Percentiles rank a stretch among this genome's conserved stretches.
Conservation (phyloP, 768 basidiomycete genomes). For the Lentinus tigrinus region DNA sequence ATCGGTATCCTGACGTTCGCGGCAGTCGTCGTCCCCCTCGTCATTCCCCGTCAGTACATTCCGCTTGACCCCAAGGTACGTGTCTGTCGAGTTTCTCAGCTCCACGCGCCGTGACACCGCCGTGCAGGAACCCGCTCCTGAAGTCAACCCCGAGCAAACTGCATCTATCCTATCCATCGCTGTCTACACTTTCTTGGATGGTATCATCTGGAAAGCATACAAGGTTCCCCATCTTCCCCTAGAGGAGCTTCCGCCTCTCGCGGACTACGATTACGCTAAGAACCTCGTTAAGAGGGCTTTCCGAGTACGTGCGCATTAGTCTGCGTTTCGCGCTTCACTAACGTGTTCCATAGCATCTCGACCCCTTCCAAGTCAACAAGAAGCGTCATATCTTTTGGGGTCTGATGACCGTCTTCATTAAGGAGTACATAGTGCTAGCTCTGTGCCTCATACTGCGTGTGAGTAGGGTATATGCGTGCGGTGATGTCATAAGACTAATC, state of each 20-base stretch:
- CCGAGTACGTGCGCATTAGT: constrained; percentile 26
- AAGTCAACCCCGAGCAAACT: constrained; percentile 31
- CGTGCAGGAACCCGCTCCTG: constrained; percentile 23
- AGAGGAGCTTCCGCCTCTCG: constrained; percentile 45
- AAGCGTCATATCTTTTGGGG: constrained; percentile 27
- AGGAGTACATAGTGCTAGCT: constrained; percentile 13
- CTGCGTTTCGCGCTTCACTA: background rate
- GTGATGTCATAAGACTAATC: background rate
- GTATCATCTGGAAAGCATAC: constrained; percentile 43
- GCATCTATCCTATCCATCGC: constrained; percentile 32
- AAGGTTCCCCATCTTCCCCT: constrained; percentile 43
- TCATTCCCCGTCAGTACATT: constrained; percentile 55
- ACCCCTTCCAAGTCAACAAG: constrained; percentile 26
- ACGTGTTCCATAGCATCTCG: constrained; percentile 27
- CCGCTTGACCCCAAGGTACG: constrained; percentile 54
- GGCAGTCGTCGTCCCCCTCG: constrained; percentile 49
- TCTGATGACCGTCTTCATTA: constrained; percentile 22
- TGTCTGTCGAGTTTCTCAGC: background rate
- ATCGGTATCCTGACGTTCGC: constrained; percentile 44
- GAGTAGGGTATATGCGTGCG: background rate
- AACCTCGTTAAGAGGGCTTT: constrained; percentile 34
- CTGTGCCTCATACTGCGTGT: constrained; percentile 11
- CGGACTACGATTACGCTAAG: constrained; percentile 44
- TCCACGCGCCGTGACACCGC: background rate
- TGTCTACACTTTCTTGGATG: constrained; percentile 55